These are phyloP conservation scores for Dactylis glomerata DNA, from an alignment of 176 grass and related monocot genomes.

Conservation along the genomic window DNA sequence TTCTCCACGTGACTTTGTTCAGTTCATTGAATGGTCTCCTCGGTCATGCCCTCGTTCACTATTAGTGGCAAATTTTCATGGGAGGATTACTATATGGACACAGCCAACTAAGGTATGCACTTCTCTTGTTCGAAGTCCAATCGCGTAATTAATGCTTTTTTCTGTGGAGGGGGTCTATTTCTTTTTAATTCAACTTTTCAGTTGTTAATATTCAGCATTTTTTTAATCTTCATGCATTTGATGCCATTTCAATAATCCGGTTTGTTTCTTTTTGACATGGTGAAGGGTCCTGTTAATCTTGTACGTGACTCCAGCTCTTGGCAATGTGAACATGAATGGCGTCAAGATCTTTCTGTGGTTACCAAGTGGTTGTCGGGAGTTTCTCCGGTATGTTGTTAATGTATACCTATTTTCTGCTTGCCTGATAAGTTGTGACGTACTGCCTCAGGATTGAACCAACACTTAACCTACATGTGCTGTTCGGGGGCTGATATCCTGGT, in stretches of 20 bases:
- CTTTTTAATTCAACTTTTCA: background rate
- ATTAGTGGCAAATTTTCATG: conserved; percentile 97
- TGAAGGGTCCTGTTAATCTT: conserved; percentile 92
- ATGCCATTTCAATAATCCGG: background rate
- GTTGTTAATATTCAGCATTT: background rate
- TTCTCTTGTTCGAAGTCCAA: conserved; percentile 22
- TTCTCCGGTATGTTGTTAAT: conserved; percentile 51
- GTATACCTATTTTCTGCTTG: background rate
- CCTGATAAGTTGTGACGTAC: background rate
- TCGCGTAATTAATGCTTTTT: background rate
- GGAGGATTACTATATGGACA: conserved; percentile 97
- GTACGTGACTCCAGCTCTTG: conserved; percentile 82
- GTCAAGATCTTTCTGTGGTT: conserved; percentile 96
- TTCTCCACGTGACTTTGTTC: conserved; percentile 98
- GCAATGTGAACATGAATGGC: conserved; percentile 93
- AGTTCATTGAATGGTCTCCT: conserved; percentile 99
- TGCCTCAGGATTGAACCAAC: conserved; percentile 2
- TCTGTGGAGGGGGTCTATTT: background rate
- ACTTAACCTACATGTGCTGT: background rate
- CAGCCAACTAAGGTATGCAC: conserved; percentile 74
- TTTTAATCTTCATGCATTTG: conserved; percentile 12
- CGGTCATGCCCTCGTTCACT: conserved; percentile 81
- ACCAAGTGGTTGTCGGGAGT: conserved; percentile 94
- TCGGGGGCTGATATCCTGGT: conserved; percentile 11
- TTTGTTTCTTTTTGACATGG: conserved; percentile 7